Conservation (phyloP, 805 yeast species). For the Nakazawaea ambrosiae region DNA sequence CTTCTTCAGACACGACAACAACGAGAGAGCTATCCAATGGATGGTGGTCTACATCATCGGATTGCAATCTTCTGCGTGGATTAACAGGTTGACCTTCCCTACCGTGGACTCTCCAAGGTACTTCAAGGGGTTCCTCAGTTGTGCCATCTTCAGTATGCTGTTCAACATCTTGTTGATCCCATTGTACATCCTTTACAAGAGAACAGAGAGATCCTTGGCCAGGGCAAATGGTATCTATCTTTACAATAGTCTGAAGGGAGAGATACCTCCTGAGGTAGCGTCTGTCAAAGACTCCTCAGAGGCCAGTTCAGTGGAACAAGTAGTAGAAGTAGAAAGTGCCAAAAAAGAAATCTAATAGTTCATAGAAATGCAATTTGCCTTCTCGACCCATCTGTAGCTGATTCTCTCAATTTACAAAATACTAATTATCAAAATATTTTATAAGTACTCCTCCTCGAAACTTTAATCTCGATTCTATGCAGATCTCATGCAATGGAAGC, state of each 20-base stretch:
- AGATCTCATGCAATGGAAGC: too few relatives aligned
- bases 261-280: neutral
- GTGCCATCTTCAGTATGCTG: slow-evolving; percentile 32
- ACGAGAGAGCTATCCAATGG: slow-evolving; percentile 49
- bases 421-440: too few relatives aligned
- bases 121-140: slow-evolving; percentile 44
- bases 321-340: neutral
- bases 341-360: too few relatives aligned
- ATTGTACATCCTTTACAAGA: slow-evolving; percentile 33
- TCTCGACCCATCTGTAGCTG: too few relatives aligned
- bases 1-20: slow-evolving; percentile 48
- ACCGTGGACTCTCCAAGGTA: slow-evolving; percentile 53
- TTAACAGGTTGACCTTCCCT: slow-evolving; percentile 27
- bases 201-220: slow-evolving; percentile 41
- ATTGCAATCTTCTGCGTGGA: slow-evolving; percentile 29
- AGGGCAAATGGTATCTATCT: slow-evolving; percentile 40
- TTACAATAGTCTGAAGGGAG: slow-evolving; percentile 26
- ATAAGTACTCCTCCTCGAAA: too few relatives aligned
- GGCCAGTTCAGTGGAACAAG: neutral
- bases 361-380: too few relatives aligned
- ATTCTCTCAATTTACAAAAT: too few relatives aligned
- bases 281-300: neutral
- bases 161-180: slow-evolving; percentile 16
- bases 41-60: slow-evolving; percentile 49
- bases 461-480: too few relatives aligned